Percentiles rank a stretch among this genome's conserved stretches.
Evolutionary conservation across 2,329 filamentous ascomycete genomes (phyloP).

Genomic region (Parafenestella ontariensis): DNA sequence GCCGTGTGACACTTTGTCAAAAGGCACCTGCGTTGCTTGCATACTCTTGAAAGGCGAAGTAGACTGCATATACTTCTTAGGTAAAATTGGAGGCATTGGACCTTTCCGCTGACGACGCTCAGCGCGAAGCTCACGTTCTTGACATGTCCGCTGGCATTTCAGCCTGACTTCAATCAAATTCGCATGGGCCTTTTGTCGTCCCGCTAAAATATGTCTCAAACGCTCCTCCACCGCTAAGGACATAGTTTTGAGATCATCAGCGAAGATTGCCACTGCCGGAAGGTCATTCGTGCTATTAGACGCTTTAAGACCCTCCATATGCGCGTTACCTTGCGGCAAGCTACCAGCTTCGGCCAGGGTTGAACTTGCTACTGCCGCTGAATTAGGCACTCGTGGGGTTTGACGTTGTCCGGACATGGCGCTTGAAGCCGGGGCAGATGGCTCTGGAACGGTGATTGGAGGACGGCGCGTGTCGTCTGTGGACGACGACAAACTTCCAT

Average conservation of each 20-base stretch:
- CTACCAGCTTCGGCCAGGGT: background rate
- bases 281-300: too few relatives aligned
- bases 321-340: background rate
- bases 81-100: background rate
- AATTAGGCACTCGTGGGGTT: background rate
- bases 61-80: conserved; percentile 22
- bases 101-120: conserved; percentile 3
- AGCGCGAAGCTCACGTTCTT: conserved; percentile 23
- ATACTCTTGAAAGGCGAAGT: conserved; percentile 34
- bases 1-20: conserved; percentile 2
- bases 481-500: background rate
- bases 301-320: background rate
- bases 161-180: conserved; percentile 18
- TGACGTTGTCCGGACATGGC: background rate
- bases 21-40: conserved; percentile 20
- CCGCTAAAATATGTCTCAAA: conserved; percentile 18
- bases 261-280: background rate
- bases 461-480: background rate
- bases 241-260: conserved; percentile 12
- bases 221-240: conserved; percentile 16
- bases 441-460: background rate
- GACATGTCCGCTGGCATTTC: conserved; percentile 29
- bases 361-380: background rate
- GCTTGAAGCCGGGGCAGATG: background rate
- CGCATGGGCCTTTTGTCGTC: conserved; percentile 24